These are phyloP conservation scores for Gelatoporia subvermispora DNA, from an alignment of 768 basidiomycete species.

Conservation along the genomic window DNA sequence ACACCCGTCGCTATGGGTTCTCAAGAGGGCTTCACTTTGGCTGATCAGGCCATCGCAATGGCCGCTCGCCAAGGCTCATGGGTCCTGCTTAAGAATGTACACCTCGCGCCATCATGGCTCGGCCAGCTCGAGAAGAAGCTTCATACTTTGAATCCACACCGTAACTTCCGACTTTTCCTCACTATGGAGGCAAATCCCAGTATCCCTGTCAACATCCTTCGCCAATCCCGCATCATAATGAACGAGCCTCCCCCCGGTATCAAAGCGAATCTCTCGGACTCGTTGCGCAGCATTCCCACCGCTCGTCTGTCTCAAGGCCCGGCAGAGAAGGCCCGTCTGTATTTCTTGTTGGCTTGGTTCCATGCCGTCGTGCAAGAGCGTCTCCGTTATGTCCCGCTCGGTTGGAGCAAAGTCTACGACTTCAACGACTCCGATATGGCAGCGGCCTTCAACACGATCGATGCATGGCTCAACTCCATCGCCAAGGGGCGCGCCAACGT, in stretches of 20 bases:
- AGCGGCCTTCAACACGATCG: constrained; percentile 88
- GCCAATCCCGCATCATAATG: constrained; percentile 95
- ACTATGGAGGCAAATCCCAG: constrained; percentile 96
- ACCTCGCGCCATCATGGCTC: constrained; percentile 93
- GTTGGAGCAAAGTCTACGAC: constrained; percentile 96
- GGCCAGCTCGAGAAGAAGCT: constrained; percentile 95
- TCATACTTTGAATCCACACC: constrained; percentile 84
- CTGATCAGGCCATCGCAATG: constrained; percentile 91
- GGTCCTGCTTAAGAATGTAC: constrained; percentile 97
- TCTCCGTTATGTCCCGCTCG: constrained; percentile 90
- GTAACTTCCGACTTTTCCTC: constrained; percentile 92
- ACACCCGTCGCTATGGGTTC: constrained; percentile 97
- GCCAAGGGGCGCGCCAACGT: constrained; percentile 90
- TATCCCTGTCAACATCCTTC: constrained; percentile 94
- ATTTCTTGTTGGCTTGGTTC: constrained; percentile 98
- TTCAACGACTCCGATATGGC: constrained; percentile 99
- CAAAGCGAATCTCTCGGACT: constrained; percentile 93
- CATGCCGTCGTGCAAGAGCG: constrained; percentile 97
- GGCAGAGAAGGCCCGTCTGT: constrained; percentile 86
- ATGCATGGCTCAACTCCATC: constrained; percentile 76
- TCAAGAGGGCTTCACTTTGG: constrained; percentile 92
- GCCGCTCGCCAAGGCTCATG: constrained; percentile 92
- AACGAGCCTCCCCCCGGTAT: constrained; percentile 97
- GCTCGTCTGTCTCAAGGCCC: constrained; percentile 79
- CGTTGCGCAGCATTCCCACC: constrained; percentile 67